Evolutionary conservation across 148 eudicot genomes (phyloP), one percentile per base, ranked within the genome.

Genomic region (Rhododendron henanense): DNA sequence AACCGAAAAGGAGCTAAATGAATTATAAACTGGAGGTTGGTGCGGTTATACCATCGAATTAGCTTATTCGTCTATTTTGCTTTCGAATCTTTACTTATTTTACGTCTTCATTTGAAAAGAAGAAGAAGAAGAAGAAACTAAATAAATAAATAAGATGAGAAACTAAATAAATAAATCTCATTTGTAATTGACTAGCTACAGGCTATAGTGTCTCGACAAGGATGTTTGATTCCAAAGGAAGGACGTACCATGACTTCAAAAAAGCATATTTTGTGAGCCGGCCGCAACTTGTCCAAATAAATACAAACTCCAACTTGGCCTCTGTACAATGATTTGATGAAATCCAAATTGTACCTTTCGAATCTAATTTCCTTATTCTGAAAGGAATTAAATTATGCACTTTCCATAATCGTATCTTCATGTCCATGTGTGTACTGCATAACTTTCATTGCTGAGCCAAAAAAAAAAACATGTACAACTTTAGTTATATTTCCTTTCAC

Each of bases 291-390:
- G 45, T 53, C 67, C 83, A 81, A 81, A 51, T 81, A 35, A 81
- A 53, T 15, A 28, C 83, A 53, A 31, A 53, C 21, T 55, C 18
- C 67, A 28, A 81, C 33, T 53, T 51, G 37, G 65, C 57, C 53
- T 81, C 83, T 81, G 28, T 16, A 1, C 4, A 75, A 39, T 75
- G 79, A 75, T 39, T 37, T 18, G n/a, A 39, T 75, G 79, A 75
- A 59, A 35, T 39, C 47, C 21, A 18, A 19, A 51, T 81, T 53
- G 83, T 81, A 51, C 67, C 61, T 81, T 81, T 81, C 83, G 16
- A 33, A 31, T 71, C 37, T 81, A 39, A 50, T 51, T 23, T 81
- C 4, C 65, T 53, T 67, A 18, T 31, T 80, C 39, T 50, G 21
- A 67, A 25, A n/a, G 25, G 33, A 67, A 67, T 67, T 25, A 67